Conservation (phyloP, 1,139 yeast genomes). For the Hansenula lynferdii region DNA sequence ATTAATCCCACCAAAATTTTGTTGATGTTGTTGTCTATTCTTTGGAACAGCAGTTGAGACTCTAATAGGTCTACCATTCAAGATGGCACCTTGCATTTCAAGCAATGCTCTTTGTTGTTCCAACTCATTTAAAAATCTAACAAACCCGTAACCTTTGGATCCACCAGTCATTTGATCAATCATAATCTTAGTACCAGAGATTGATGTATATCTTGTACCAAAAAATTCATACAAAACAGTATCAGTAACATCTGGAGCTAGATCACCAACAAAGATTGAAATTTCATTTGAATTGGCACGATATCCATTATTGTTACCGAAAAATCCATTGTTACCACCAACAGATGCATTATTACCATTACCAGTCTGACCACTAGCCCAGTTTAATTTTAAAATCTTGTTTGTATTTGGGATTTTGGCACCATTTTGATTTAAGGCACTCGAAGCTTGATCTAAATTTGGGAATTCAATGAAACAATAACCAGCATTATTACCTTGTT, state of each 20-base stretch:
- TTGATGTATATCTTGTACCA: constrained; percentile 65
- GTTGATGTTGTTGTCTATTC: constrained; percentile 30
- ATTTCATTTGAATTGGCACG: constrained; percentile 35
- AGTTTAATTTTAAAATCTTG: constrained; percentile 67
- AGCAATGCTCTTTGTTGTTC: constrained; percentile 70
- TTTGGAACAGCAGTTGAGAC: constrained; percentile 74
- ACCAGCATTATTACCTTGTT: constrained; percentile 48
- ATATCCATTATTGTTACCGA: constrained; percentile 25
- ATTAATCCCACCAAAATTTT: constrained; percentile 1
- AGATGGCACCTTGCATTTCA: constrained; percentile 77
- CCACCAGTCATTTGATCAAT: constrained; percentile 69
- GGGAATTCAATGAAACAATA: constrained; percentile 87
- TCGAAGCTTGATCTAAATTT: constrained; percentile 58
- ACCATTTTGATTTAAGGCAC: constrained; percentile 70
- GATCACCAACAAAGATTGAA: constrained; percentile 84
- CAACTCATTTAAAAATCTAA: constrained; percentile 69
- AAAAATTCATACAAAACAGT: constrained; percentile 62
- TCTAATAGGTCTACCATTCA: constrained; percentile 73
- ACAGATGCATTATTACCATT: neutral
- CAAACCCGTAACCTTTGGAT: constrained; percentile 89
- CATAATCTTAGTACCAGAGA: constrained; percentile 86
- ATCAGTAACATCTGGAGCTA: constrained; percentile 75
- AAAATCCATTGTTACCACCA: constrained; percentile 14
- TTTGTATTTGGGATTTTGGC: constrained; percentile 57
- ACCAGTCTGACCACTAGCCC: constrained; percentile 56